A percentile compares a stretch with the other conserved stretches of the same genome.
Evolutionary conservation across 257 asterid species (phyloP).

Genomic region (Ilex aquifolium): DNA sequence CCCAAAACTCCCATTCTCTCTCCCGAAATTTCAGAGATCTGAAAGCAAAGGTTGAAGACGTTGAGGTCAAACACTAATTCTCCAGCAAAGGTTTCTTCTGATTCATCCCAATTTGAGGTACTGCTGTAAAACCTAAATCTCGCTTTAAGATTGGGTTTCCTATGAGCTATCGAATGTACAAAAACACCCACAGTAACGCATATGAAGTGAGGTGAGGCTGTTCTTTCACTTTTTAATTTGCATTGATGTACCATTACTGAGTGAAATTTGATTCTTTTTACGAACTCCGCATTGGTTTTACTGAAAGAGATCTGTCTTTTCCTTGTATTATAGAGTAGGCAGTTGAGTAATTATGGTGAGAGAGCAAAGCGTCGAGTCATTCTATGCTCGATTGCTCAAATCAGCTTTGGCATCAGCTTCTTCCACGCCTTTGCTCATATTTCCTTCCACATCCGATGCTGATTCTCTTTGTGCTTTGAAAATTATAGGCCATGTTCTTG

Average conservation of each 20-base stretch:
- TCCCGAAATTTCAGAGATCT: no score
- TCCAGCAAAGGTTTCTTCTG: no score
- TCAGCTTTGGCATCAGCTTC: conserved; percentile 70
- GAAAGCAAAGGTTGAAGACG: no score
- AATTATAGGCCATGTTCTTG: conserved; percentile 78
- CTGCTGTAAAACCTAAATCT: conserved; percentile 16
- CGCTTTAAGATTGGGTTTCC: neutral
- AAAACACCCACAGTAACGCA: neutral
- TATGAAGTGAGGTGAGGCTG: neutral
- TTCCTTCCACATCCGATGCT: conserved; percentile 93
- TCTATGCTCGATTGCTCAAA: conserved; percentile 53
- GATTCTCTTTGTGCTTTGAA: conserved; percentile 89
- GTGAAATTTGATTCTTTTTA: neutral
- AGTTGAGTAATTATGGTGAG: conserved; percentile 58
- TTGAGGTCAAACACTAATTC: no score
- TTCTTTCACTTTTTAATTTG: no score
- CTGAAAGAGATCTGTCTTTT: conserved; percentile 10
- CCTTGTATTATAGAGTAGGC: conserved; percentile 1
- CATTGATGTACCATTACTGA: no score
- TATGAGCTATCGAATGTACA: neutral
- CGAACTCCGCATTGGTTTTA: conserved; percentile 13
- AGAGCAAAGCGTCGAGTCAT: conserved; percentile 67
- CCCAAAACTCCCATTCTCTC: no score
- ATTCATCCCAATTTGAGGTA: conserved; percentile 13
- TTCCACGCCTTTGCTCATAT: conserved; percentile 64